phyloP scores from a whole-genome alignment of 1,139 yeast species.

The Magnusiomyces sp. region DNA sequence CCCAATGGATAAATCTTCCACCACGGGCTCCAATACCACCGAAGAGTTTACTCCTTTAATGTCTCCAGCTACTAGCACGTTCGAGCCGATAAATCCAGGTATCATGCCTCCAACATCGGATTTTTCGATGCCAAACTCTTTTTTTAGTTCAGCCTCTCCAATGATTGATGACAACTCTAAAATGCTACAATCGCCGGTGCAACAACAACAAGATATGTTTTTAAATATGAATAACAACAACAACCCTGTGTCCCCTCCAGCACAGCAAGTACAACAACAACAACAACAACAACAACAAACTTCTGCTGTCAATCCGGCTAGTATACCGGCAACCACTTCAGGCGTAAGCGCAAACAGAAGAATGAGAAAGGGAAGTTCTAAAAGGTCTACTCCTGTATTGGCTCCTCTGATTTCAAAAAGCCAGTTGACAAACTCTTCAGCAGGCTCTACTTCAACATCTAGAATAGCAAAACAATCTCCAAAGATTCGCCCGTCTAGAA shows the following conservation, averaged over 20 bases:
- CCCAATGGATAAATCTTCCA: slow-evolving; percentile 6
- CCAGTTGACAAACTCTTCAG: slow-evolving; percentile 7
- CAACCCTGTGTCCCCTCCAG: slow-evolving; percentile 7
- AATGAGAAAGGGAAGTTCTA: slow-evolving; percentile 1
- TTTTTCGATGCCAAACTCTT: slow-evolving; percentile 28
- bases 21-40: slow-evolving; percentile 11
- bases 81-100: slow-evolving; percentile 34
- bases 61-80: slow-evolving; percentile 66
- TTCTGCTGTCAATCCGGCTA: neutral
- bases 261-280: slow-evolving; percentile 8
- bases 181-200: neutral
- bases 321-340: slow-evolving; percentile 9
- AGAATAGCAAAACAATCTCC: slow-evolving; percentile 22
- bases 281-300: slow-evolving; percentile 9
- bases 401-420: slow-evolving; percentile 10
- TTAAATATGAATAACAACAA: too few relatives aligned
- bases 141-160: slow-evolving; percentile 53
- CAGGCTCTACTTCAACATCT: slow-evolving; percentile 14
- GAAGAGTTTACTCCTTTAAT: slow-evolving; percentile 57
- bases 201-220: neutral
- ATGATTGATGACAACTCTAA: slow-evolving; percentile 40
- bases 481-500: slow-evolving; percentile 17
- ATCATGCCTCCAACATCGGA: slow-evolving; percentile 20
- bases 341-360: slow-evolving; percentile 6
- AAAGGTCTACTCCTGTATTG: slow-evolving; percentile 12